These are phyloP conservation scores for Viola odorata DNA, from an alignment of 345 rosid genomes.

Conservation along the genomic window DNA sequence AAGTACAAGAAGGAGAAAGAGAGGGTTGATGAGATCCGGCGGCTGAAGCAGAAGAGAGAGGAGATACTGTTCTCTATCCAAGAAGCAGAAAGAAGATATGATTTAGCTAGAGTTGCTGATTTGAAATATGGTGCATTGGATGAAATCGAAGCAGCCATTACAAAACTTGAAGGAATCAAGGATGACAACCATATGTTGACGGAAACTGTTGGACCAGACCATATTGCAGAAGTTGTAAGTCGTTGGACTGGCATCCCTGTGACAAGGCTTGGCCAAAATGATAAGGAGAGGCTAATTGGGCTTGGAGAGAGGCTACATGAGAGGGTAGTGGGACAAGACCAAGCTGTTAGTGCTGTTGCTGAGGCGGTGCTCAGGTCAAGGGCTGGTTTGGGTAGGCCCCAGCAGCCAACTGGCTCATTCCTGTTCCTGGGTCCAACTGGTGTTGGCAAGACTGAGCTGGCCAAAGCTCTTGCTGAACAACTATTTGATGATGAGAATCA, in stretches of 20 bases:
- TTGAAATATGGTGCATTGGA: conserved; percentile 77
- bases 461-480: conserved; percentile 93
- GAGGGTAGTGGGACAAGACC: conserved; percentile 85
- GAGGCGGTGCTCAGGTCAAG: conserved; percentile 84
- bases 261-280: conserved; percentile 84
- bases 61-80: conserved; percentile 65
- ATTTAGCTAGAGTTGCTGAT: conserved; percentile 87
- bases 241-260: conserved; percentile 95
- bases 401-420: conserved; percentile 93
- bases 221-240: conserved; percentile 89
- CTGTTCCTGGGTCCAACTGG: conserved; percentile 93
- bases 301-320: conserved; percentile 70
- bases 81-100: conserved; percentile 88
- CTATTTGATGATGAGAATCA: conserved; percentile 81
- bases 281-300: conserved; percentile 73
- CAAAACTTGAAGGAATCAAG: conserved; percentile 55
- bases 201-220: conserved; percentile 82
- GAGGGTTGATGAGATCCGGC: conserved; percentile 76
- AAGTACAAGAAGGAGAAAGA: conserved; percentile 85
- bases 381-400: conserved; percentile 92
- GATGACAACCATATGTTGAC: conserved; percentile 74
- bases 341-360: conserved; percentile 70
- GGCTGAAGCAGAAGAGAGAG: conserved; percentile 77
- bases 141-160: conserved; percentile 70
- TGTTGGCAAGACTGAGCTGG: conserved; percentile 89